Percentiles rank a stretch among this genome's conserved stretches.
These are phyloP conservation scores for Syzygium malaccense DNA, from an alignment of 441 rosid species.

Conservation along the genomic window DNA sequence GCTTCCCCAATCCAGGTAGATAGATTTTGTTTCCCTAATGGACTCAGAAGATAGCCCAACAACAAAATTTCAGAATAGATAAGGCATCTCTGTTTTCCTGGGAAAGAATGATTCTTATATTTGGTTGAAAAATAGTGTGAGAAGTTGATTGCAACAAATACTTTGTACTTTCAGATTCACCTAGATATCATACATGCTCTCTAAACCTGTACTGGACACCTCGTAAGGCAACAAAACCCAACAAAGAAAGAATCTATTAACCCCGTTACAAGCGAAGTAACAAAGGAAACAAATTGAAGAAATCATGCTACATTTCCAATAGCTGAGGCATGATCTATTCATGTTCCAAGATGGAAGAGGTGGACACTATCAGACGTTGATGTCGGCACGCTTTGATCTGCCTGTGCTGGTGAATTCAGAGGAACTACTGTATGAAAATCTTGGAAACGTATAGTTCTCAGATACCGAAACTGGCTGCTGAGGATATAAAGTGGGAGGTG, in stretches of 20 bases:
- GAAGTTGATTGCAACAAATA: not conserved
- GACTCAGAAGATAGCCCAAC: not conserved
- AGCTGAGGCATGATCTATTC: not conserved
- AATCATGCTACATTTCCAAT: not conserved
- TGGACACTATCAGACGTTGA: conserved; percentile 42
- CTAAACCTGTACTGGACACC: not conserved
- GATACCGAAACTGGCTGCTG: conserved; percentile 79
- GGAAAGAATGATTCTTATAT: not conserved
- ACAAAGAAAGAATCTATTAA: not conserved
- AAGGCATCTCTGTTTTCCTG: not conserved
- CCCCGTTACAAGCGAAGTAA: not conserved
- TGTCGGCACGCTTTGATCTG: conserved; percentile 75
- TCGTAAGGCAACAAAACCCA: not conserved
- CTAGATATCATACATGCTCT: not conserved
- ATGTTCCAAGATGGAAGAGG: not conserved
- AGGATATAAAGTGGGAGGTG: conserved; percentile 94
- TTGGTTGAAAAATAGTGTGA: not conserved
- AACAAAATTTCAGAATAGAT: not conserved
- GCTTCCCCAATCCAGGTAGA: not conserved
- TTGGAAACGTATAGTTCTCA: conserved; percentile 61
- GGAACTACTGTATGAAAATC: conserved; percentile 50
- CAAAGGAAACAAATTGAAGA: not conserved
- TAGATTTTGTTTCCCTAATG: not conserved
- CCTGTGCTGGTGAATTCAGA: conserved; percentile 46
- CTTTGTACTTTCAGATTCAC: not conserved